Conservation (phyloP, 768 basidiomycete species). For the Lentinula guzmanii region DNA sequence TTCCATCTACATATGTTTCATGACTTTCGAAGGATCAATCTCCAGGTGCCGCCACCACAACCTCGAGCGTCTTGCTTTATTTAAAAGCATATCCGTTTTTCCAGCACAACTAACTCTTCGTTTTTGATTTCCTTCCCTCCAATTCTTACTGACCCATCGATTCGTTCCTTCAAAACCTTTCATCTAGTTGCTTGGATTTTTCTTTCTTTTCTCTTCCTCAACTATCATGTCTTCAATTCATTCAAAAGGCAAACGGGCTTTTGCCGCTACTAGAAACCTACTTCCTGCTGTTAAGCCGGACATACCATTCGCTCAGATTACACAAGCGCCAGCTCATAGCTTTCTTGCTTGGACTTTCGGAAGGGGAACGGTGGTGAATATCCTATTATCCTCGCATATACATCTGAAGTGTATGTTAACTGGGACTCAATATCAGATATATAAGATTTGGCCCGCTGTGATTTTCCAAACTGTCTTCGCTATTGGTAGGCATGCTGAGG, state of each 20-base stretch:
- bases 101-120: background rate
- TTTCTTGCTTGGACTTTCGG: constrained; percentile 10
- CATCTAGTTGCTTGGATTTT: background rate
- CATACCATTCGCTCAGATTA: constrained; percentile 2
- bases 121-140: background rate
- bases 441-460: constrained; percentile 9
- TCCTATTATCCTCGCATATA: background rate
- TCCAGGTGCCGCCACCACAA: background rate
- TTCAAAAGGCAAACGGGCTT: constrained; percentile 1
- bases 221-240: background rate
- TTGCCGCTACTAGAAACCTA: background rate
- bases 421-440: background rate
- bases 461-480: constrained; percentile 7
- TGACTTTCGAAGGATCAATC: background rate
- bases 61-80: background rate
- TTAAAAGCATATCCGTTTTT: too few relatives aligned
- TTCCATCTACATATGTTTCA: background rate
- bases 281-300: constrained; percentile 7
- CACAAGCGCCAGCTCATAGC: constrained; percentile 7
- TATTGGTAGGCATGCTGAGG: background rate
- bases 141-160: background rate
- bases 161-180: background rate
- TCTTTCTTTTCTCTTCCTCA: background rate
- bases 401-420: background rate
- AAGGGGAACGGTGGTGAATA: constrained; percentile 5